A percentile compares a stretch with the other conserved stretches of the same genome.
These are phyloP conservation scores for Saccharomycopsis microspora DNA, from an alignment of 805 yeast species.

Conservation along the genomic window DNA sequence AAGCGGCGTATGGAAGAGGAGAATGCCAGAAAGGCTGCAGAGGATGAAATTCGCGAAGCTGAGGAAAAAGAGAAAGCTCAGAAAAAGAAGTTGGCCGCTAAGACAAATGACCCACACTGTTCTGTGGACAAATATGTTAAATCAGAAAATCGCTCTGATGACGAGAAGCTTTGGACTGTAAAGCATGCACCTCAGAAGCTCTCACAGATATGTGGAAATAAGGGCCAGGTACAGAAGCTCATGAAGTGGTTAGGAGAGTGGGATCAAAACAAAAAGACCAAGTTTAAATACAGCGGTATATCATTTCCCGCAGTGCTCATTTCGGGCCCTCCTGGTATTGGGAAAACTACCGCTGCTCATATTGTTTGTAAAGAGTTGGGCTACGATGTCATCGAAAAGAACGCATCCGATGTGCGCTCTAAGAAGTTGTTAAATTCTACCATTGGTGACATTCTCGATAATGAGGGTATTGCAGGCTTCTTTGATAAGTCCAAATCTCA, in stretches of 20 bases:
- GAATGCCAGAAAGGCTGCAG: slow-evolving; percentile 40
- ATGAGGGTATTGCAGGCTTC: slow-evolving; percentile 75
- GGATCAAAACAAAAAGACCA: slow-evolving; percentile 39
- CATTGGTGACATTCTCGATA: slow-evolving; percentile 61
- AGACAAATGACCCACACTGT: slow-evolving; percentile 6
- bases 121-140: slow-evolving; percentile 17
- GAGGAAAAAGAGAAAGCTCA: slow-evolving; percentile 24
- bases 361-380: slow-evolving; percentile 75
- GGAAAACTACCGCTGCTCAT: slow-evolving; percentile 85
- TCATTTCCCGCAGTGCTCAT: slow-evolving; percentile 73
- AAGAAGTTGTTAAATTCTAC: slow-evolving; percentile 61
- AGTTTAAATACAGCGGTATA: slow-evolving; percentile 50
- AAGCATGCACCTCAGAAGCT: slow-evolving; percentile 78
- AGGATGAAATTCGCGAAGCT: slow-evolving; percentile 34
- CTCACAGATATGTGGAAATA: slow-evolving; percentile 84
- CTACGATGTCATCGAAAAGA: slow-evolving; percentile 69
- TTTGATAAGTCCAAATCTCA: slow-evolving; percentile 35
- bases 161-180: slow-evolving; percentile 80
- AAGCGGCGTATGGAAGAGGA: slow-evolving; percentile 63
- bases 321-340: slow-evolving; percentile 90
- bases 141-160: slow-evolving; percentile 31
- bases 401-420: slow-evolving; percentile 87
- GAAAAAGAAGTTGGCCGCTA: slow-evolving; percentile 16
- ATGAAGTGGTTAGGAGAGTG: slow-evolving; percentile 69
- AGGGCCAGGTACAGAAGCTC: slow-evolving; percentile 56